A percentile compares a stretch with the other conserved stretches of the same genome.
Conservation (phyloP, 257 asterid genomes). For the Schizonepeta tenuifolia region DNA sequence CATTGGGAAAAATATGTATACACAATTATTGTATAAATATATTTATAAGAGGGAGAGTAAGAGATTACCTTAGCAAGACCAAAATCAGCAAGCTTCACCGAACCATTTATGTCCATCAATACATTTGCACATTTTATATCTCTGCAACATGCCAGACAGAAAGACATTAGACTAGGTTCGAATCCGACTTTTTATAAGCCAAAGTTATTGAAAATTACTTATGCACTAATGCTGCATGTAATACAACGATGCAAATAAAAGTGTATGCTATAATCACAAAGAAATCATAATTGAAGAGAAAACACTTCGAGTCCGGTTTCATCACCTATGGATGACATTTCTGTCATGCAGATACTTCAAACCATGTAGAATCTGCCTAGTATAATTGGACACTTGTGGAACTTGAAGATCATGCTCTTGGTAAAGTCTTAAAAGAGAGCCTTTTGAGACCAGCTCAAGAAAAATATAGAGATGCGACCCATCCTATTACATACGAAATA, state of each 20-base stretch:
- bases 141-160: conserved; percentile 43
- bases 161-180: neutral
- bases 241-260: neutral
- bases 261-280: neutral
- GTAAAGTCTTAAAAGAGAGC: conserved; percentile 55
- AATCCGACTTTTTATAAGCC: neutral
- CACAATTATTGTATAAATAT: neutral
- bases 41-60: neutral
- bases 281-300: conserved; percentile 15
- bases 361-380: conserved; percentile 90
- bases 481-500: conserved; percentile 52
- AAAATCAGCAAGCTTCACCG: conserved; percentile 91
- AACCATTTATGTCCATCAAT: conserved; percentile 77
- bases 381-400: conserved; percentile 73
- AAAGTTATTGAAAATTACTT: neutral
- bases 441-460: conserved; percentile 70
- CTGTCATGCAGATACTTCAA: conserved; percentile 81
- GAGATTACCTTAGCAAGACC: conserved; percentile 84
- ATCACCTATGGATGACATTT: conserved; percentile 75
- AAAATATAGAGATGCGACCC: conserved; percentile 47
- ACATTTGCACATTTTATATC: conserved; percentile 92
- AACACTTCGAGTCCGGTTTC: conserved; percentile 4
- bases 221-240: neutral
- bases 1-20: neutral
- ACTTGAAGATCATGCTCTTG: conserved; percentile 66